Conservation (phyloP, 306 rosid species). For the Astragalus membranaceus region DNA sequence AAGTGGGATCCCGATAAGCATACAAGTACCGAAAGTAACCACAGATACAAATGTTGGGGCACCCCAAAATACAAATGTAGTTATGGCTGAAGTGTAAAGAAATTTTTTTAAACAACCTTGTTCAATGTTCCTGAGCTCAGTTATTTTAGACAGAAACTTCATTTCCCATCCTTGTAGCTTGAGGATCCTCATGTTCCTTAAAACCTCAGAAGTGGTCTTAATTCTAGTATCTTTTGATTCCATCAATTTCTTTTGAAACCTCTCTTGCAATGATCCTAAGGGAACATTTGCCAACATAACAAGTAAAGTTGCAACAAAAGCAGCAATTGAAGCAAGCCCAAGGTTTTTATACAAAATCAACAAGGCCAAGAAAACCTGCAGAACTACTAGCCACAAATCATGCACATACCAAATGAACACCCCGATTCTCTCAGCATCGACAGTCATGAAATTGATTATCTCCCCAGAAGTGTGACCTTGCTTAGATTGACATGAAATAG, state of each 20-base stretch:
- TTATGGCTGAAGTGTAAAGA: conserved; percentile 25
- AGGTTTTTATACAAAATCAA: conserved; percentile 42
- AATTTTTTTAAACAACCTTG: conserved; percentile 39
- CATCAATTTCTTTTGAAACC: conserved; percentile 45
- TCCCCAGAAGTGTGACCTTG: conserved; percentile 44
- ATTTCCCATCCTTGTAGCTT: conserved; percentile 70
- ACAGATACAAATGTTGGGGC: conserved; percentile 50
- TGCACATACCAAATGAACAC: conserved; percentile 33
- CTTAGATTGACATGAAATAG: conserved; percentile 38
- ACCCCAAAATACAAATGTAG: conserved; percentile 35
- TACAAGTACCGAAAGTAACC: conserved; percentile 43
- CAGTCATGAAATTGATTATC: conserved; percentile 45
- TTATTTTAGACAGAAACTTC: conserved; percentile 44
- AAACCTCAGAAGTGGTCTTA: conserved; percentile 51
- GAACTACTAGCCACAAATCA: conserved; percentile 33
- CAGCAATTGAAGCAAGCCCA: conserved; percentile 43
- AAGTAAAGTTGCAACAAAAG: conserved; percentile 36
- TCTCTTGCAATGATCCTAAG: conserved; percentile 36
- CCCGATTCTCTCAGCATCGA: conserved; percentile 51
- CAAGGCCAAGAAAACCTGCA: conserved; percentile 38
- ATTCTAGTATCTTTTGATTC: conserved; percentile 49
- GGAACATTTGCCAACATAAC: conserved; percentile 50
- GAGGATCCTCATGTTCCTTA: conserved; percentile 59
- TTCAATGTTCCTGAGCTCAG: conserved; percentile 34
- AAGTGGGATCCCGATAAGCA: conserved; percentile 42